Base-by-base conservation (phyloP, 257 asterid species). In the Fraxinus cuspidata region DNA sequence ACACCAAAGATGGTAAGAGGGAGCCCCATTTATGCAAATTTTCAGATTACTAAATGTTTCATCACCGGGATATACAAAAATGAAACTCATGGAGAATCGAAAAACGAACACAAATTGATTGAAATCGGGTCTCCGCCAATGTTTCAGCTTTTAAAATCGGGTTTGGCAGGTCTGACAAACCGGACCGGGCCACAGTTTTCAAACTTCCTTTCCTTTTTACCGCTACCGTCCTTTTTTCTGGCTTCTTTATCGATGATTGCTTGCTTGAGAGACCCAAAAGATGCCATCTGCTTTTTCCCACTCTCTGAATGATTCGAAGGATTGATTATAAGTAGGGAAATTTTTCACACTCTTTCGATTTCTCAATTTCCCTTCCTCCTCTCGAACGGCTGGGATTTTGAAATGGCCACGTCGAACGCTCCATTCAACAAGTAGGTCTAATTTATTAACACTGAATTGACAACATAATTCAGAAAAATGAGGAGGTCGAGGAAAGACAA, bases 251-350 rank as follows among this genome's bases (percentile, higher is more conserved):
- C 97, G 84, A 92, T 90, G 75, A 94, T 85, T 66, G 84, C 81
- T 85, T 89, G 95, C 92, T 90, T 94, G 75, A 92, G 81, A 75
- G 95, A 85, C 76, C 92, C 92, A 79, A 94, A 89, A 25, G 97
- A 90, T 78, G 97, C 90, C 98, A 94, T 94, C 74, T 34, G 77
- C 76, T 23, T 37, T 72, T 31, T 16, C 34, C 67, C 79, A 72
- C 78, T 31, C 77, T 19, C 75, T 31, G 66, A 25, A 23, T 32
- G 21, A 29, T 21, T 74, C 37, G 64, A 32, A 73, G 3, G 58
- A 49, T 49, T 49, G 58, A 49, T 5, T 3, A 15, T 0, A 15
- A 49, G 58, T 6, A 18, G 10, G 12, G 2, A 56, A 56, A 31
- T 3, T 3, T 34, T 5, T 34, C 40, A 5, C 7, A 5, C 1